Evolutionary conservation across 1,139 yeast genomes (phyloP).

Genomic region (Geotrichum bryndzae): DNA sequence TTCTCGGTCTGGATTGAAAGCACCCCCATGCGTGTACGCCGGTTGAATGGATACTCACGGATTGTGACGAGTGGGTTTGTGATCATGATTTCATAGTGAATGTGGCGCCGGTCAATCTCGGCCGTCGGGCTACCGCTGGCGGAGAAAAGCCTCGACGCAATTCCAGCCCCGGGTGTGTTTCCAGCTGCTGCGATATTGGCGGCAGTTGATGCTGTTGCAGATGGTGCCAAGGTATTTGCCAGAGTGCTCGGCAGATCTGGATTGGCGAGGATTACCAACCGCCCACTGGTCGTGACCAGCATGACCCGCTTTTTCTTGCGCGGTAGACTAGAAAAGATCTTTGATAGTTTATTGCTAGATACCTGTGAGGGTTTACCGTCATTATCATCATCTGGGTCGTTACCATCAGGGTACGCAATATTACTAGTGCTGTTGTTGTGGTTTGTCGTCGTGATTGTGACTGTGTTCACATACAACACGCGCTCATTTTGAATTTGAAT

Average conservation of each 20-base stretch:
- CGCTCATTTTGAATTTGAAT: conserved; percentile 64
- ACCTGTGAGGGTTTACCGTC: neutral
- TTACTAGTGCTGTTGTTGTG: conserved; percentile 1
- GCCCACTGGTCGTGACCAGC: conserved; percentile 35
- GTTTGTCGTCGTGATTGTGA: conserved; percentile 31
- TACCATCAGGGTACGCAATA: neutral
- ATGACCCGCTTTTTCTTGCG: conserved; percentile 31
- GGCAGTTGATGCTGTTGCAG: neutral
- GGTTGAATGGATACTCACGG: conserved; percentile 33
- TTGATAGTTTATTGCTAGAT: conserved; percentile 17
- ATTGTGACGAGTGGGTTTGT: conserved; percentile 33
- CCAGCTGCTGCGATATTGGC: neutral
- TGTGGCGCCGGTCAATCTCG: conserved; percentile 29
- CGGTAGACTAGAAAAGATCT: conserved; percentile 28
- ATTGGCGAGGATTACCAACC: conserved; percentile 24
- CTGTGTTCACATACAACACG: conserved; percentile 56
- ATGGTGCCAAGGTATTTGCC: neutral
- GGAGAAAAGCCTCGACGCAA: neutral
- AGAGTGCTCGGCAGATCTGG: neutral
- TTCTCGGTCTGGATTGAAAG: conserved; percentile 34
- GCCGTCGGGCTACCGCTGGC: neutral
- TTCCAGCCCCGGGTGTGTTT: neutral
- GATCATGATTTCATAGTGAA: conserved; percentile 33
- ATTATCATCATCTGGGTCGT: neutral
- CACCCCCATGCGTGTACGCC: conserved; percentile 27